phyloP scores from a whole-genome alignment of 306 rosid species.

The Boehmeria nivea region DNA sequence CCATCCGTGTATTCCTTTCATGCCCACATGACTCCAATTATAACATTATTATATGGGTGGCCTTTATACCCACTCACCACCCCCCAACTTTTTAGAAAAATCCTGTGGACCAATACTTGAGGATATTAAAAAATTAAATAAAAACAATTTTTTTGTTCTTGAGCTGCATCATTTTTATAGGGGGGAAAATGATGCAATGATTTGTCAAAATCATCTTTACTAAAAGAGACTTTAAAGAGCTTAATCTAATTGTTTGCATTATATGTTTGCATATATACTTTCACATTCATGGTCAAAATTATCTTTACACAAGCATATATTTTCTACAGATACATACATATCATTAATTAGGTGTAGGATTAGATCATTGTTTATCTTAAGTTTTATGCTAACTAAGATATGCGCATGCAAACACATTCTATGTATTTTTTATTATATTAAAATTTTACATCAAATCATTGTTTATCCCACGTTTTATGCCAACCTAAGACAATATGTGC shows the following conservation, averaged over 20 bases:
- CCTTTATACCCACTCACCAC: slow-evolving; percentile 32
- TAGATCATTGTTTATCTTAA: too few relatives aligned
- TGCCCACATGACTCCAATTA: slow-evolving; percentile 29
- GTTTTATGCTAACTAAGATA: too few relatives aligned
- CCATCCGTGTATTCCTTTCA: slow-evolving; percentile 11
- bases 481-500: too few relatives aligned
- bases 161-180: slow-evolving; percentile 3
- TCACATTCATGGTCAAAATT: not conserved
- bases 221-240: not conserved
- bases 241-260: slow-evolving; percentile 9
- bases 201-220: slow-evolving; percentile 18
- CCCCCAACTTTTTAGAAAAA: slow-evolving; percentile 20
- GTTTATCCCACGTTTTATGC: too few relatives aligned
- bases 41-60: slow-evolving; percentile 11
- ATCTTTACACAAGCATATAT: not conserved
- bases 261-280: not conserved
- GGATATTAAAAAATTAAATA: not conserved
- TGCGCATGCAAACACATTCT: too few relatives aligned
- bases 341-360: too few relatives aligned
- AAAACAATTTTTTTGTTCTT: not conserved
- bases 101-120: slow-evolving; percentile 14
- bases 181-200: not conserved
- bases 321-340: not conserved
- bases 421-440: too few relatives aligned
- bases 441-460: too few relatives aligned